Base-by-base conservation (phyloP, 306 rosid genomes). In the Glycine soja region DNA sequence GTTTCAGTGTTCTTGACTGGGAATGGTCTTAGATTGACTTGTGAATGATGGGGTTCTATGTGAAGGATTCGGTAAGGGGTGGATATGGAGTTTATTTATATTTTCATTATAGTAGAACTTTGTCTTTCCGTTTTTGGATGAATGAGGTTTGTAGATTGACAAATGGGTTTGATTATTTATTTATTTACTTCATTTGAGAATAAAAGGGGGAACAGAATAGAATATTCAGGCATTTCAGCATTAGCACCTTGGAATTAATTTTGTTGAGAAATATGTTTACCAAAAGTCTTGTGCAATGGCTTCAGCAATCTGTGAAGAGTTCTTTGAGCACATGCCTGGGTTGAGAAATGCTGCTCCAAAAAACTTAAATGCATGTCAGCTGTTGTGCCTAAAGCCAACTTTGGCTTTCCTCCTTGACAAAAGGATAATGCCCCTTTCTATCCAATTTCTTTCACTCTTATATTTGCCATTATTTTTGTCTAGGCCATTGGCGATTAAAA, bases 121-220 rank as follows among this genome's bases (percentile, higher is more conserved):
- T 63, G 16, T 58, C 76, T 61, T 48, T 58, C 57, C 73, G 24
- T 66, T 70, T 80, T 76, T 80, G 56, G 81, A 68, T 81, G 42
- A 83, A 61, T 74, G 82, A 77, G 75, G 71, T 47, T 62, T 45
- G 77, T 78, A 62, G 81, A 83, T 81, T 77, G 87, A 72, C 68
- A 76, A 80, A 66, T 81, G 82, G 82, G 85, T 82, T 50, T 69
- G 80, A 8, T 42, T 7, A 42, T 42, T 85, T 42, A 42, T 42
- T 85, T 76, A 38, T 84, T 88, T 78, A 74, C 70, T 80, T 72
- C 56, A 75, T 77, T 75, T 80, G 76, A 84, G 75, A 86, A 82
- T 75, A 86, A 85, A 64, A 56, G 71, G 59, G 54, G 70, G 48
- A 68, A 75, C 68, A 34, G 8, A 53, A 46, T 83, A 81, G 87